Evolutionary conservation across 108 stramenopile genomes (phyloP).

Genomic region (Conticribra weissflogii): DNA sequence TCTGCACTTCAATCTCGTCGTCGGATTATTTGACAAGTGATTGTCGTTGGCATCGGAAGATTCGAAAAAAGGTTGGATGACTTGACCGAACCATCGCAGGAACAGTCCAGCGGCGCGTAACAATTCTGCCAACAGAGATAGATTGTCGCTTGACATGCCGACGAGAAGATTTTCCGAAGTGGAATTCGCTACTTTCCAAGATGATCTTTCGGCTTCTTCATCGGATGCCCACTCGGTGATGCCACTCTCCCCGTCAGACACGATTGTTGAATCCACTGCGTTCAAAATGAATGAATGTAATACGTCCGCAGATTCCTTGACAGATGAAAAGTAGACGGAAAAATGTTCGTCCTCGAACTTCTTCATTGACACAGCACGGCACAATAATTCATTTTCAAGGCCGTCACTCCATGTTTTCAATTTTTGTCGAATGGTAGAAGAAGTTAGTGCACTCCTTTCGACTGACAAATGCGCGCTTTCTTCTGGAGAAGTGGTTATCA

Average conservation of each 20-base stretch:
- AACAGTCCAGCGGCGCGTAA: constrained; percentile 39
- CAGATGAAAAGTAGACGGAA: neutral
- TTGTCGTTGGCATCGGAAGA: constrained; percentile 41
- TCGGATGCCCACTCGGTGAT: constrained; percentile 12
- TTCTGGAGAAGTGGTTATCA: too few relatives aligned
- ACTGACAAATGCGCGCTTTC: too few relatives aligned
- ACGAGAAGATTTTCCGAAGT: neutral
- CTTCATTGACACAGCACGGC: neutral
- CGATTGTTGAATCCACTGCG: neutral
- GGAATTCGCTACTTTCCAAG: constrained; percentile 12
- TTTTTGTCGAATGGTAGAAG: neutral
- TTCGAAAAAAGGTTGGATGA: constrained; percentile 7
- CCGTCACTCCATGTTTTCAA: constrained; percentile 41
- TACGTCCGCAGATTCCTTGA: constrained; percentile 15
- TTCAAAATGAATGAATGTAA: constrained; percentile 28
- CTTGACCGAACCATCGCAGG: constrained; percentile 36
- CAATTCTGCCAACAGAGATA: constrained; percentile 17
- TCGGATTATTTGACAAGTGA: constrained; percentile 36
- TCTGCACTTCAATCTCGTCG: constrained; percentile 29
- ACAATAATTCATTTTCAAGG: constrained; percentile 28
- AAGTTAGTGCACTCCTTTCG: too few relatives aligned
- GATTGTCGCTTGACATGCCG: neutral
- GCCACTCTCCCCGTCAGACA: neutral
- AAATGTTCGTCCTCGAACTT: constrained; percentile 3
- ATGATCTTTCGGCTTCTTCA: constrained; percentile 28